Base-by-base conservation (phyloP, 176 grass and related monocot genomes). In the Cenchrus fungigraminus region DNA sequence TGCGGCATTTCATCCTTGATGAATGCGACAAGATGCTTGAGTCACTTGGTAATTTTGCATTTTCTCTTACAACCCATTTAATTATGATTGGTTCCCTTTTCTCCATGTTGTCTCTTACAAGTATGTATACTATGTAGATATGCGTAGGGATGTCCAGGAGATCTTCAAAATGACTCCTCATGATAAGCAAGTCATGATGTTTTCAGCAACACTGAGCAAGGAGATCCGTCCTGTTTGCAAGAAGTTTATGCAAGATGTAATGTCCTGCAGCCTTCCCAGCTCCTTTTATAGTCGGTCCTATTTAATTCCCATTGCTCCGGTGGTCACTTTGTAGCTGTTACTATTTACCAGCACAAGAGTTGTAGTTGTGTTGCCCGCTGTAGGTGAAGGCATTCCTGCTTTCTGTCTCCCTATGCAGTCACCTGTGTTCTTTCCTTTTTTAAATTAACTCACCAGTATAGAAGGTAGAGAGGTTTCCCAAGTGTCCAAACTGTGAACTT, bases 231-330 rank as follows among this genome's bases (percentile, higher is more conserved):
- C 97, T 4, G 87, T 99, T 79, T 99, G 97, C 90, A 97, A 99
- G 83, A 93, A 88, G 82, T 97, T 97, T 73, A 99, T 99, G 97
- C 97, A 97, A 99, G 97, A 99, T 94, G 97, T 99, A 99, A 99
- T 99, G 54, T 82, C 71, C 78, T 87, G 69, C 73, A 77, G 84
- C 87, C 82, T 81, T 89, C 67, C 67, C 66, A 82, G 80, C 80
- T 80, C 83, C 66, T 92, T 88, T 74, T 62, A 75, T 69, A 86
- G 71, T 94, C 31, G 52, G 70, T 89, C 87, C 70, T 84, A 79
- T 92, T 90, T 87, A 82, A 80, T 77, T 87, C 61, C 78, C 11
- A 16, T 71, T 73, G 49, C 55, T 80, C 49, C 56, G 64, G 68
- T 44, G 12, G 65, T 88, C 28, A 5, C 58, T 2, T 52, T 52